Base-by-base conservation (phyloP, 352 stramenopile species). In the Thalassiosira mediterranea region DNA sequence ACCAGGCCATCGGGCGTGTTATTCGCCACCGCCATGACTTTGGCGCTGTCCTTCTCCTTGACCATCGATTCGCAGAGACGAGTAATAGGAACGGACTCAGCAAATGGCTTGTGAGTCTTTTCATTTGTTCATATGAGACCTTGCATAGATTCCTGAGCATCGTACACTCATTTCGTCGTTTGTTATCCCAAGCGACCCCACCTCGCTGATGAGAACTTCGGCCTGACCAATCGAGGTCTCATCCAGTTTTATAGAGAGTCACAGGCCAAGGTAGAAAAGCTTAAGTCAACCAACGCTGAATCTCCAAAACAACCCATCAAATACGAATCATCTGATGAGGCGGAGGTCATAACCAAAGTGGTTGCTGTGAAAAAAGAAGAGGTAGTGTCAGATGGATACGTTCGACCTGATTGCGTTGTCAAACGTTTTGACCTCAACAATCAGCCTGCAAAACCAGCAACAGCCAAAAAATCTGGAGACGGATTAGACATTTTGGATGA, bases 1-100 rank as follows among this genome's bases (percentile, higher is more conserved):
- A 99, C 81, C 97, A 99, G 91, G 97, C 97, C 4, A 95, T 99
- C 53, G 97, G 97, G 1, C 92, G 97, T 70, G 96, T 99, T 3
- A 99, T 99, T 90, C 96, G 97, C 8, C 98, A 99, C 79, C 92
- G 94, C 13, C 91, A 97, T 59, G 97, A 99, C 72, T 99, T 97
- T 68, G 97, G 97, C 29, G 94, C 95, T 19, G 97, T 99, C 29
- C 91, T 99, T 40, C 80, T 99, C 23, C 88, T 97, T 25, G 97
- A 99, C 78, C 95, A 98, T 75, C 94, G 97, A 1, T 99, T 98
- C 91, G 90, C 85, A 0, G 85, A 96, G 19, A 81, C 91, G 40
- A 90, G 95, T 52, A 96, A 98, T 62, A 88, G 95, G 51, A 88
- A 96, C 17, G 96, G 94, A 21, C 64, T 98, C 4, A 98, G 95